Conservation (phyloP, 2,329 filamentous ascomycete species). For the Aureobasidium vineae region DNA sequence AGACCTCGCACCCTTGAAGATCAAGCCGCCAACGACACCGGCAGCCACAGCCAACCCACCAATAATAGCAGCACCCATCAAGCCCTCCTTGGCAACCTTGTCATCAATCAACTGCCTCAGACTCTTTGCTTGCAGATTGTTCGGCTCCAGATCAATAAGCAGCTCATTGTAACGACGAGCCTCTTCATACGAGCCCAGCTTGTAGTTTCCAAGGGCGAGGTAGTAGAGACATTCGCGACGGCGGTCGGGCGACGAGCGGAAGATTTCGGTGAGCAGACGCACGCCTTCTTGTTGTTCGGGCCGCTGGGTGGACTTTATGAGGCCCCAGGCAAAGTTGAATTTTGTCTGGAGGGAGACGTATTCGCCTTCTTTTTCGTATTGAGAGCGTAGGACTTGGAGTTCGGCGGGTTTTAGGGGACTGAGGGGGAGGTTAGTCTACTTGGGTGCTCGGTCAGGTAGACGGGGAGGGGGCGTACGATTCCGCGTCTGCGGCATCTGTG, state of each 20-base stretch:
- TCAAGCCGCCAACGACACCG: conserved; percentile 84
- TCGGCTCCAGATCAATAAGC: conserved; percentile 84
- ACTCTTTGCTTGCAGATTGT: conserved; percentile 86
- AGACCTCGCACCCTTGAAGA: conserved; percentile 67
- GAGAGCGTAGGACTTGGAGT: conserved; percentile 84
- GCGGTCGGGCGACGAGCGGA: conserved; percentile 87
- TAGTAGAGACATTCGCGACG: conserved; percentile 98
- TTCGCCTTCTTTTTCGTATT: conserved; percentile 97
- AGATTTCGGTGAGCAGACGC: conserved; percentile 91
- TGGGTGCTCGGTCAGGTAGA: not conserved
- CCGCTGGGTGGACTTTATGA: conserved; percentile 87
- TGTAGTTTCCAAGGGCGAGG: conserved; percentile 94
- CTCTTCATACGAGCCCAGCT: conserved; percentile 95
- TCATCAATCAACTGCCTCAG: conserved; percentile 88
- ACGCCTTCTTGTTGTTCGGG: conserved; percentile 92
- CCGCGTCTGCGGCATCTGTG: conserved; percentile 96
- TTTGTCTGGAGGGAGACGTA: conserved; percentile 98
- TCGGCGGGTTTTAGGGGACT: conserved; percentile 89
- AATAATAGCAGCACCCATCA: conserved; percentile 92
- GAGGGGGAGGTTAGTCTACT: conserved; percentile 27
- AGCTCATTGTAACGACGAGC: conserved; percentile 93
- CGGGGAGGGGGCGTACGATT: conserved; percentile 62
- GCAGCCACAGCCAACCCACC: conserved; percentile 90
- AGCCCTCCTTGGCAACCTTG: conserved; percentile 89
- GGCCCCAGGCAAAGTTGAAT: conserved; percentile 99